Evolutionary conservation across 441 rosid species (phyloP), one percentile per base, ranked within the genome.

Genomic region (Viola pubescens): DNA sequence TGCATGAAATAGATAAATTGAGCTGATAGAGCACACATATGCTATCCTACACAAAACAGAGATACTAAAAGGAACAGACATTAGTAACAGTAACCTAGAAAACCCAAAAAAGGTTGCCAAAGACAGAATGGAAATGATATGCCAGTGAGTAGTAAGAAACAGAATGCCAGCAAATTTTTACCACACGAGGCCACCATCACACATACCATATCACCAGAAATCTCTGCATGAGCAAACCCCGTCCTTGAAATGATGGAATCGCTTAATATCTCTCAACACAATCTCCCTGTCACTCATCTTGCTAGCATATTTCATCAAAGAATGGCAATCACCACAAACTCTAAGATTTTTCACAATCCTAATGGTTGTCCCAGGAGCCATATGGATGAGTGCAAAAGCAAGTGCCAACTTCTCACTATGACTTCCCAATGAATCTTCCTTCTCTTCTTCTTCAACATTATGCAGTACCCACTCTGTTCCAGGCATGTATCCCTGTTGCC

Each of bases 331-430:
- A 44, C 85, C 85, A 41, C 92, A 80, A 42, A 78, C 66, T 50
- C 80, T 73, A 48, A 79, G 79, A 76, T 80, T 79, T 74, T 80
- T 78, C 63, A 78, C 75, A 7, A 86, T 83, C 66, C 85, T 76
- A 61, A 86, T 72, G 37, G 66, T 58, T 37, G 53, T 67, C 14
- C 75, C 75, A 4, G 79, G 77, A 63, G 65, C 41, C 43, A 78
- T 77, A 45, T 58, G 61, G 26, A 83, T 77, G 58, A 86, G 52
- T 26, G 80, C 89, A 64, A 80, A 83, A n/a, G 85, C 63, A 57
- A 83, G 78, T 9, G 89, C 89, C 67, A 86, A 58, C 73, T 80
- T 86, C 70, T 86, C 89, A 64, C 87, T 75, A 52, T 82, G 91
- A 66, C 68, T 70, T 73, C 85, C 83, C 7, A 72, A 62, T 34